Conservation (phyloP, 768 basidiomycete genomes). For the Tricholoma flavovirens region DNA sequence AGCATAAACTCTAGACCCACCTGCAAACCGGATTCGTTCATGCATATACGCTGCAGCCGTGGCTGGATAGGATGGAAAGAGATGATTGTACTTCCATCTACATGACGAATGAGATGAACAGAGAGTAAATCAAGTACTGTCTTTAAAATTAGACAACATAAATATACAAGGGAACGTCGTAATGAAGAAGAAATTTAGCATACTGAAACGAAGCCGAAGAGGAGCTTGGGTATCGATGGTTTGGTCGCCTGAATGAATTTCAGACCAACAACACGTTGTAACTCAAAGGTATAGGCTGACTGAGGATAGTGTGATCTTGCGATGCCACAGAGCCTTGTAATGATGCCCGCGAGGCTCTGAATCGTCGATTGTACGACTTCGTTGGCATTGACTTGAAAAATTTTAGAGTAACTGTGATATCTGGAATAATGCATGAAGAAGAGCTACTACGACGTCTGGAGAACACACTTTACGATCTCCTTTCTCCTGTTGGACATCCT, state of each 20-base stretch:
- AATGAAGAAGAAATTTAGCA: constrained; percentile 4
- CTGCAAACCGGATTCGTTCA: constrained; percentile 43
- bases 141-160: constrained; percentile 6
- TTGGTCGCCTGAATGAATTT: constrained; percentile 15
- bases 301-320: neutral
- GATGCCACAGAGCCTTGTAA: too few species aligned
- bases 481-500: constrained; percentile 29
- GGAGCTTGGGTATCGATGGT: constrained; percentile 39
- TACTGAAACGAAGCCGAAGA: constrained; percentile 29
- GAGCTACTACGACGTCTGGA: neutral
- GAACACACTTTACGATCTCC: constrained; percentile 48
- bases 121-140: constrained; percentile 40
- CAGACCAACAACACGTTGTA: neutral
- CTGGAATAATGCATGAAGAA: constrained; percentile 23
- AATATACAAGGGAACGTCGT: neutral
- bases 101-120: constrained; percentile 43
- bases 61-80: constrained; percentile 42
- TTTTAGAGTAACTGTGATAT: constrained; percentile 52
- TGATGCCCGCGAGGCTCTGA: neutral
- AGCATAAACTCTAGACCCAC: constrained; percentile 17
- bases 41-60: constrained; percentile 40
- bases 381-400: constrained; percentile 41
- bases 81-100: constrained; percentile 43
- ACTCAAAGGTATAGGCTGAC: neutral
- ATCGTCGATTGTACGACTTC: constrained; percentile 8